phyloP scores from a whole-genome alignment of 805 yeast genomes.

The Ogataea nonfermentans region DNA sequence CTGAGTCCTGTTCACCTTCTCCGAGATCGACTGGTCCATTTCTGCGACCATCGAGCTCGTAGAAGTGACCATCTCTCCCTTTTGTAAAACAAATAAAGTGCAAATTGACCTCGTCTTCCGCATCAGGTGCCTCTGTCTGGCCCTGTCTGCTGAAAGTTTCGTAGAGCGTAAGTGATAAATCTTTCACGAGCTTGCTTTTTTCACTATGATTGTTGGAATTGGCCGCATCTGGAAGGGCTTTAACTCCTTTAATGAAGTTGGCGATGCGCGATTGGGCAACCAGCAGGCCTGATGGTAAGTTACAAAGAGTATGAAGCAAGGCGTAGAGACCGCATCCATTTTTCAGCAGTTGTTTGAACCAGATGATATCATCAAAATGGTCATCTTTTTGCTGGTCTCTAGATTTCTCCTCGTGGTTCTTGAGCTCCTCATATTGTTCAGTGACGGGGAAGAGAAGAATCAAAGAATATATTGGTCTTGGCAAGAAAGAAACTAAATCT shows the following conservation, averaged over 20 bases:
- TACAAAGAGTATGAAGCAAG: slow-evolving; percentile 57
- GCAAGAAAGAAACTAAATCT: slow-evolving; percentile 74
- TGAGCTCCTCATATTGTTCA: slow-evolving; percentile 51
- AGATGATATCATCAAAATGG: slow-evolving; percentile 41
- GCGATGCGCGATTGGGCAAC: slow-evolving; percentile 35
- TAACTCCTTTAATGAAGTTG: slow-evolving; percentile 20
- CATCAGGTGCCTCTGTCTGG: slow-evolving; percentile 65
- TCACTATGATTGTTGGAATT: slow-evolving; percentile 22
- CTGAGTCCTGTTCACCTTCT: slow-evolving; percentile 33
- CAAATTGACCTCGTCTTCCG: slow-evolving; percentile 52
- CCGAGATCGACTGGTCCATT: slow-evolving; percentile 71
- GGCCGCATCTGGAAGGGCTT: slow-evolving; percentile 11
- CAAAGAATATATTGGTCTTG: slow-evolving; percentile 75
- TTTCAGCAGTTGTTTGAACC: slow-evolving; percentile 82
- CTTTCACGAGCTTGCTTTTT: slow-evolving; percentile 30
- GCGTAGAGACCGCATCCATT: slow-evolving; percentile 96
- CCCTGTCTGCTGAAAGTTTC: slow-evolving; percentile 50
- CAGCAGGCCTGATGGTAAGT: slow-evolving; percentile 45
- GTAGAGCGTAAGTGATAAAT: slow-evolving; percentile 34
- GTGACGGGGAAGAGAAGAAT: slow-evolving; percentile 84
- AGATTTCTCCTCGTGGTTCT: slow-evolving; percentile 30
- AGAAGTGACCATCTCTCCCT: slow-evolving; percentile 52
- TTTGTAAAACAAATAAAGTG: slow-evolving; percentile 79
- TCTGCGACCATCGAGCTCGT: slow-evolving; percentile 89
- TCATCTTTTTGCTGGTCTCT: slow-evolving; percentile 29